A percentile compares a stretch with the other conserved stretches of the same genome.
Conservation (phyloP, 2,329 filamentous ascomycete genomes). For the Oidium heveae region DNA sequence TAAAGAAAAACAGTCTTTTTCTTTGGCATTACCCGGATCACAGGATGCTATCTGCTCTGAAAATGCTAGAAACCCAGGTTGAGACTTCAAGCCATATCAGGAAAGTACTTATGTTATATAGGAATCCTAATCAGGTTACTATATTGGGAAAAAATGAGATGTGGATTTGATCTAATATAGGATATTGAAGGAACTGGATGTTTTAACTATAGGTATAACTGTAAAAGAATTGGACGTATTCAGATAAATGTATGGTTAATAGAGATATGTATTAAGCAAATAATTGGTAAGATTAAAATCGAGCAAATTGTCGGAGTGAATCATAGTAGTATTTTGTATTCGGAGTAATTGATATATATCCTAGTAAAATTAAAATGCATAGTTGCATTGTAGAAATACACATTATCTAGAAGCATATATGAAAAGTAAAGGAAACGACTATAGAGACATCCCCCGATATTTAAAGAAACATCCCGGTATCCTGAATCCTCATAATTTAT, state of each 20-base stretch:
- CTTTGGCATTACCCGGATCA: background rate
- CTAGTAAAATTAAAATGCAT: too few species aligned
- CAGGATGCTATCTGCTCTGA: background rate
- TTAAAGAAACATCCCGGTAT: too few species aligned
- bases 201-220: background rate
- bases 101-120: background rate
- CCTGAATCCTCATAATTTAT: too few species aligned
- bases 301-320: too few species aligned
- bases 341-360: too few species aligned
- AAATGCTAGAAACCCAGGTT: background rate
- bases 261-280: background rate
- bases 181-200: background rate
- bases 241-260: background rate
- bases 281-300: background rate
- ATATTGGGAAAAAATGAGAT: background rate
- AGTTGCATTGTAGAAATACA: too few species aligned
- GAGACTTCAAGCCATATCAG: background rate
- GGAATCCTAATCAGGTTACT: background rate
- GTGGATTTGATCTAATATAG: background rate
- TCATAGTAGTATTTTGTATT: too few species aligned
- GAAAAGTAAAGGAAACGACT: too few species aligned
- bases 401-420: too few species aligned
- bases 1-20: background rate
- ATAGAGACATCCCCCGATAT: too few species aligned
- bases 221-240: background rate